phyloP scores from a whole-genome alignment of 768 basidiomycete genomes.

The Macrolepiota albuminosa region DNA sequence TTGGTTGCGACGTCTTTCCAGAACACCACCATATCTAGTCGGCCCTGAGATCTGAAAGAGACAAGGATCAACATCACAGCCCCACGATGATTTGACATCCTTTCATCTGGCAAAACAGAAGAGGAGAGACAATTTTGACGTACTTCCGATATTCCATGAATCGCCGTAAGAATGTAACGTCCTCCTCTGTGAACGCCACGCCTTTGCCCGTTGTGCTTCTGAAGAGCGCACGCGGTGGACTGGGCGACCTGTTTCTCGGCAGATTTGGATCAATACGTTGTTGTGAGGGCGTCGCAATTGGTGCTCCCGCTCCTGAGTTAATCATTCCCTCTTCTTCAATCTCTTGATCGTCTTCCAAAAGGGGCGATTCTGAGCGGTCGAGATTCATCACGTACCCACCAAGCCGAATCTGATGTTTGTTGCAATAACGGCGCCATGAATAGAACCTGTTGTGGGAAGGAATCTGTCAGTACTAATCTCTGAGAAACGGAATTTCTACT shows the following conservation, averaged over 20 bases:
- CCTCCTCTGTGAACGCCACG: slow-evolving; percentile 83
- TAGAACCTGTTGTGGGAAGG: slow-evolving; percentile 56
- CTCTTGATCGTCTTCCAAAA: slow-evolving; percentile 37
- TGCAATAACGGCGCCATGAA: slow-evolving; percentile 89
- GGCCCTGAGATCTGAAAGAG: slow-evolving; percentile 45
- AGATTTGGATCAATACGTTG: slow-evolving; percentile 16
- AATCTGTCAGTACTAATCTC: slow-evolving; percentile 1
- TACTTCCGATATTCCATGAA: slow-evolving; percentile 78
- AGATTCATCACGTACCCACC: slow-evolving; percentile 79
- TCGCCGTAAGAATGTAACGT: slow-evolving; percentile 69
- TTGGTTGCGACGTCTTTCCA: slow-evolving; percentile 75
- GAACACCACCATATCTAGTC: slow-evolving; percentile 69
- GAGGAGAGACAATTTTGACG: slow-evolving; percentile 16
- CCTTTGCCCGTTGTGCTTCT: slow-evolving; percentile 88
- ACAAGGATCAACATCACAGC: slow-evolving; percentile 2
- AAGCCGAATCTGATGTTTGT: slow-evolving; percentile 88
- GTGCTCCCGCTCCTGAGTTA: slow-evolving; percentile 28
- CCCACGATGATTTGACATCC: no score
- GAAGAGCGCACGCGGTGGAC: slow-evolving; percentile 74
- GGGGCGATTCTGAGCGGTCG: slow-evolving; percentile 43
- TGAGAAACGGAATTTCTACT: slow-evolving; percentile 16
- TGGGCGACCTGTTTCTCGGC: slow-evolving; percentile 66
- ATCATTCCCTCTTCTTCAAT: slow-evolving; percentile 35
- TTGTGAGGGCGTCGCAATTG: slow-evolving; percentile 28
- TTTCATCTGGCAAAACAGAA: background rate